Evolutionary conservation across 305 asterid genomes (phyloP).

Genomic region (Fraxinus sp.): DNA sequence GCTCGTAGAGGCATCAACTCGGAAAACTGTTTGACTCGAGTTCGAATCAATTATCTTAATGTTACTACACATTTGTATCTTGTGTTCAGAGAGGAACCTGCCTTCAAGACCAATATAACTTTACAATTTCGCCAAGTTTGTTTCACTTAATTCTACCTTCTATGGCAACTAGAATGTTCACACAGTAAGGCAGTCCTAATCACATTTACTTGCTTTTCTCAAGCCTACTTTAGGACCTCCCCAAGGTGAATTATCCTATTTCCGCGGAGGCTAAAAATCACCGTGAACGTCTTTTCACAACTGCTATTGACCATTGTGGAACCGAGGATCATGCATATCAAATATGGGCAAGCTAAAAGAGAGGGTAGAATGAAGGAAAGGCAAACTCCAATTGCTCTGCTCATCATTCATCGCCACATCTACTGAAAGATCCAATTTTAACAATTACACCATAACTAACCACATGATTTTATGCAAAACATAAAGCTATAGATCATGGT

Average conservation of each 20-base stretch:
- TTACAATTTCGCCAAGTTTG: constrained; percentile 15
- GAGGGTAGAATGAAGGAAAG: too few relatives aligned
- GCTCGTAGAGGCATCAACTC: not conserved
- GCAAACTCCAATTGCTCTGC: too few relatives aligned
- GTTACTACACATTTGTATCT: constrained; percentile 26
- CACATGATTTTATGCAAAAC: not conserved
- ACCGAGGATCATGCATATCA: too few relatives aligned
- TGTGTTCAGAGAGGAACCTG: constrained; percentile 23
- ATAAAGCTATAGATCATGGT: not conserved
- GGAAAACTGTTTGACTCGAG: too few relatives aligned
- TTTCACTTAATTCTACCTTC: constrained; percentile 35
- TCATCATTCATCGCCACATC: too few relatives aligned
- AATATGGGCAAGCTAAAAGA: too few relatives aligned
- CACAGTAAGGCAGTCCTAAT: not conserved
- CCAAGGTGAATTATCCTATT: not conserved
- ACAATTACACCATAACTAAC: not conserved
- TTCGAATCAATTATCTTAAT: constrained; percentile 6
- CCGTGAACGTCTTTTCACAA: not conserved
- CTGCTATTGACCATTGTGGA: too few relatives aligned
- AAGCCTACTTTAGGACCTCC: not conserved
- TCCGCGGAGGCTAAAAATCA: not conserved
- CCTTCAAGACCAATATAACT: constrained; percentile 19
- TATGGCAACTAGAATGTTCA: constrained; percentile 26
- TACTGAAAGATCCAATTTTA: too few relatives aligned
- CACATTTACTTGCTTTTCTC: not conserved